Evolutionary conservation across 768 basidiomycete genomes (phyloP).

Genomic region (Saitozyma podzolica): DNA sequence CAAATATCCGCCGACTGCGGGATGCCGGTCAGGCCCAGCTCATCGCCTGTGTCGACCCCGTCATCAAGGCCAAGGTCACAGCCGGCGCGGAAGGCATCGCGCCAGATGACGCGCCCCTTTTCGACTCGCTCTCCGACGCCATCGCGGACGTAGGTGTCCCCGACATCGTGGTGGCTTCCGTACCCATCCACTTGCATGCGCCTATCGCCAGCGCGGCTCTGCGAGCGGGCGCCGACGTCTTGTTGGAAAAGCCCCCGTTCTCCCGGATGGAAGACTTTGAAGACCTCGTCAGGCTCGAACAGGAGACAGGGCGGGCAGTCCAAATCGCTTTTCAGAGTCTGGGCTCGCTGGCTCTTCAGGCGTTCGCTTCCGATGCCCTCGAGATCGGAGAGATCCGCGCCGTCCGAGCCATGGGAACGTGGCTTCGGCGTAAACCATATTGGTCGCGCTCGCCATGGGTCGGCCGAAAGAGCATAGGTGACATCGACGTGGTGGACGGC

Average conservation of each 20-base stretch:
- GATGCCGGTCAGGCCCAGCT: conserved; percentile 1
- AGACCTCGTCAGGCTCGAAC: conserved; percentile 1
- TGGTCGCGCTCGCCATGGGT: conserved; percentile 16
- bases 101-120: conserved; percentile 11
- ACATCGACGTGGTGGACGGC: conserved; percentile 11
- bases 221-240: conserved; percentile 7
- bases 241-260: conserved; percentile 17
- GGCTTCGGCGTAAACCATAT: conserved; percentile 12
- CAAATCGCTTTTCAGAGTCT: conserved; percentile 17
- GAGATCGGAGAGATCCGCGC: conserved; percentile 7
- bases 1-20: conserved; percentile 7
- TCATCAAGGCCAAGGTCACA: not conserved
- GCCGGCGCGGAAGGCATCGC: not conserved
- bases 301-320: conserved; percentile 8
- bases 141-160: not conserved
- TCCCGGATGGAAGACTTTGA: conserved; percentile 12
- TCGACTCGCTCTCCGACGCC: conserved; percentile 7
- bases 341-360: conserved; percentile 6
- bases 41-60: conserved; percentile 12
- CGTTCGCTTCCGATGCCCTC: not conserved
- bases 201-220: conserved; percentile 12
- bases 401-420: conserved; percentile 13
- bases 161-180: conserved; percentile 13
- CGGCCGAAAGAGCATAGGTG: conserved; percentile 11
- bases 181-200: conserved; percentile 14